Conservation (phyloP, 768 basidiomycete genomes). For the Termitomyces titanicus region DNA sequence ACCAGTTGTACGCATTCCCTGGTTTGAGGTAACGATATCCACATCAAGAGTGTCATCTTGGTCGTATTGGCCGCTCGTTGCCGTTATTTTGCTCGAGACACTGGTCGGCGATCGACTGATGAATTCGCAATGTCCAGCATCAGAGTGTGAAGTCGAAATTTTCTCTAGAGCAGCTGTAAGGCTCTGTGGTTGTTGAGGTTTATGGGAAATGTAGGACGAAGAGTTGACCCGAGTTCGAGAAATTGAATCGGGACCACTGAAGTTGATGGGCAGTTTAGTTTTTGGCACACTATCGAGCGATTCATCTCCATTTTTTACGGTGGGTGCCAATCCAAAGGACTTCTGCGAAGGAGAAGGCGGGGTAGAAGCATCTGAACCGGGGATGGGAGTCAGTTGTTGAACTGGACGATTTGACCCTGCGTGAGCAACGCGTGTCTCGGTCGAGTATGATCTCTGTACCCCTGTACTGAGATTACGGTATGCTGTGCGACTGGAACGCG, state of each 20-base stretch:
- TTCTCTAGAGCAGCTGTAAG: constrained; percentile 70
- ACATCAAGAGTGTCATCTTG: constrained; percentile 20
- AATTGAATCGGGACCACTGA: constrained; percentile 30
- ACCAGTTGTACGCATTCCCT: constrained; percentile 18
- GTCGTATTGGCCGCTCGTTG: constrained; percentile 11
- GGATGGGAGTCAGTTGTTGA: constrained; percentile 58
- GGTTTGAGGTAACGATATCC: constrained; percentile 24
- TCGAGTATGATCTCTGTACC: constrained; percentile 26
- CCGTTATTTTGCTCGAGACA: constrained; percentile 19
- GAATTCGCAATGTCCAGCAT: constrained; percentile 30
- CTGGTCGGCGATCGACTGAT: constrained; percentile 21
- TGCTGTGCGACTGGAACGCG: constrained; percentile 29
- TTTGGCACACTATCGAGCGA: constrained; percentile 26
- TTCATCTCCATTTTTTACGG: constrained; percentile 25
- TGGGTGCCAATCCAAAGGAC: constrained; percentile 29
- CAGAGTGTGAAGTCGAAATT: constrained; percentile 44
- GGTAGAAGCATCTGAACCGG: constrained; percentile 62
- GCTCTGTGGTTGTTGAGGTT: constrained; percentile 62
- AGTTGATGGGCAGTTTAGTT: constrained; percentile 20
- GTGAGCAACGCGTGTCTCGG: constrained; percentile 23
- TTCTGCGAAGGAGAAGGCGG: constrained; percentile 52
- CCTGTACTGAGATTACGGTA: constrained; percentile 10
- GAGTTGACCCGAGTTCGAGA: constrained; percentile 51
- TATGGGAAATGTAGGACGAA: constrained; percentile 51
- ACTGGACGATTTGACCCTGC: constrained; percentile 26